phyloP scores from a whole-genome alignment of 345 rosid species.

The Citrus unshiu region DNA sequence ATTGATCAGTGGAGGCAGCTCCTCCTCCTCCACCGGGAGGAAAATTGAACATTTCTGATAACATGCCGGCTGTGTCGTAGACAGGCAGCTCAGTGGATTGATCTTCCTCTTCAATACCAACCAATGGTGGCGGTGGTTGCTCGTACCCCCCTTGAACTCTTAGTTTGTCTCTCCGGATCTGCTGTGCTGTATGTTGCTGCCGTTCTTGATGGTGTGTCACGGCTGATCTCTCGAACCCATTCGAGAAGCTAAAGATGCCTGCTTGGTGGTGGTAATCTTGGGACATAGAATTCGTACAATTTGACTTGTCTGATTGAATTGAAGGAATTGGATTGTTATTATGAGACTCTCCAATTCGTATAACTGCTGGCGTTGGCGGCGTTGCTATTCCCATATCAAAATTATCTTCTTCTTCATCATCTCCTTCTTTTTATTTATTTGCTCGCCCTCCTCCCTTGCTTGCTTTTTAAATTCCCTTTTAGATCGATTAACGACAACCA shows the following conservation, averaged over 20 bases:
- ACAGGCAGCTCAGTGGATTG: slow-evolving; percentile 43
- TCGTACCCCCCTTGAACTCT: slow-evolving; percentile 43
- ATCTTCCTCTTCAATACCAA: slow-evolving; percentile 54
- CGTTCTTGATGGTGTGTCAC: slow-evolving; percentile 26
- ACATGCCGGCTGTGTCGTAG: slow-evolving; percentile 79
- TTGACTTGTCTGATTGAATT: slow-evolving; percentile 14
- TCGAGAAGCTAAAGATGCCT: slow-evolving; percentile 65
- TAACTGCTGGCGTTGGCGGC: slow-evolving; percentile 32
- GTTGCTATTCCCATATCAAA: slow-evolving; percentile 74
- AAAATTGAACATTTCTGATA: slow-evolving; percentile 94
- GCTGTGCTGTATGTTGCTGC: slow-evolving; percentile 52
- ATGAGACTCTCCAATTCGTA: slow-evolving; percentile 24
- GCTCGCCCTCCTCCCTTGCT: not conserved
- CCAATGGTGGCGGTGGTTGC: slow-evolving; percentile 38
- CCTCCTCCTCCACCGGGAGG: slow-evolving; percentile 31
- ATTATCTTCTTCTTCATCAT: slow-evolving; percentile 40
- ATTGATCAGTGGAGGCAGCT: slow-evolving; percentile 29
- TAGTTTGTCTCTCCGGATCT: slow-evolving; percentile 70
- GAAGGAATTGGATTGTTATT: slow-evolving; percentile 13
- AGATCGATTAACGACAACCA: slow-evolving; percentile 25
- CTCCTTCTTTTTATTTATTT: slow-evolving; percentile 2
- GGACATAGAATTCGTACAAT: slow-evolving; percentile 68
- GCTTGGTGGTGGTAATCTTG: slow-evolving; percentile 54
- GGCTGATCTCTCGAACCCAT: slow-evolving; percentile 59
- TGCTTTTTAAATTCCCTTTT: slow-evolving; percentile 20